Percentiles rank a stretch among this genome's conserved stretches.
phyloP scores from a whole-genome alignment of 768 basidiomycete genomes.

The Leccinum rimulosum region DNA sequence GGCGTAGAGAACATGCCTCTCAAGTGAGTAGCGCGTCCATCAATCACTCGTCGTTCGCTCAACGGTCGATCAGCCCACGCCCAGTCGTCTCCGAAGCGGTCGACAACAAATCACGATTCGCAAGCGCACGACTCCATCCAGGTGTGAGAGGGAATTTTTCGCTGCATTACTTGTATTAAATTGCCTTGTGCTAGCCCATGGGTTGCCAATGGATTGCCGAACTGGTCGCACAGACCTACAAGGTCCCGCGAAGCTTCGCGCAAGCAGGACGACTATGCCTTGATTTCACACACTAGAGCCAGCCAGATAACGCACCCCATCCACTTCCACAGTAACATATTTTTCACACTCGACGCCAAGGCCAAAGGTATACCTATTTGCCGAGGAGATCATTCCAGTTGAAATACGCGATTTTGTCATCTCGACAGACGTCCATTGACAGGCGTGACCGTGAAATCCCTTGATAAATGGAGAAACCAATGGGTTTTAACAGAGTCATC shows the following conservation, averaged over 20 bases:
- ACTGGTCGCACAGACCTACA: constrained; percentile 76
- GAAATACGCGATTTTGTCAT: no score
- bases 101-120: constrained; percentile 39
- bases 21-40: constrained; percentile 47
- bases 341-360: no score
- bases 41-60: neutral
- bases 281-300: no score
- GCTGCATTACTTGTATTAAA: neutral
- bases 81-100: constrained; percentile 63
- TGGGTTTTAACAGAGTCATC: no score
- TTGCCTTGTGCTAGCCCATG: constrained; percentile 60
- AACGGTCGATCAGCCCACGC: constrained; percentile 49
- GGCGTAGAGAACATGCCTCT: constrained; percentile 83
- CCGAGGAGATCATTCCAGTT: no score
- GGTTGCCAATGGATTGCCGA: constrained; percentile 82
- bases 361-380: no score
- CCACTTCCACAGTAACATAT: no score
- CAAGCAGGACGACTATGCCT: constrained; percentile 59
- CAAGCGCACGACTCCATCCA: constrained; percentile 77
- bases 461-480: no score
- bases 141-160: constrained; percentile 25
- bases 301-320: no score
- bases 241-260: constrained; percentile 56
- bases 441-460: no score
- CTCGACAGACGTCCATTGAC: no score